These are phyloP conservation scores for Leccinum boreale DNA, from an alignment of 768 basidiomycete species.

Conservation along the genomic window DNA sequence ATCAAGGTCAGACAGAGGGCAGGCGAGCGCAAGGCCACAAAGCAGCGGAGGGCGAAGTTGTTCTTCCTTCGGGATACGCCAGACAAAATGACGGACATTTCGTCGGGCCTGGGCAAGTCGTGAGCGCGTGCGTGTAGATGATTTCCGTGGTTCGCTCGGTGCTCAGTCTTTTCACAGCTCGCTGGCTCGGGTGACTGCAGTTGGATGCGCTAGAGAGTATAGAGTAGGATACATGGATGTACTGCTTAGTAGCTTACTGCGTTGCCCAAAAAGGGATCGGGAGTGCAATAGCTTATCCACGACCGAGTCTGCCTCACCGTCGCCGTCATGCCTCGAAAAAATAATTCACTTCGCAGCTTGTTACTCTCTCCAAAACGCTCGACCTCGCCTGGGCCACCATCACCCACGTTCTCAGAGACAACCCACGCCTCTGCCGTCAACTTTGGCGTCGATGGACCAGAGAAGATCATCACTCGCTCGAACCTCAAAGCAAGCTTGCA, in stretches of 20 bases:
- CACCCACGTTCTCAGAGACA: conserved; percentile 79
- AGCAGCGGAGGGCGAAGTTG: conserved; percentile 72
- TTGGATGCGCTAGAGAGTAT: conserved; percentile 2
- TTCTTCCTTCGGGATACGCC: conserved; percentile 82
- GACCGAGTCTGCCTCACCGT: conserved; percentile 14
- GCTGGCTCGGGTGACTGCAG: not conserved
- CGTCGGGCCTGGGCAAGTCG: conserved; percentile 39
- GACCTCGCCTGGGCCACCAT: conserved; percentile 61
- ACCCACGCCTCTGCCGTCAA: conserved; percentile 77
- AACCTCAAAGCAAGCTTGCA: conserved; percentile 76
- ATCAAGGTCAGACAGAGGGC: conserved; percentile 75
- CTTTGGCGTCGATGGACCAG: conserved; percentile 70
- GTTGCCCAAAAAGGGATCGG: conserved; percentile 17
- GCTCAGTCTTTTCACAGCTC: conserved; percentile 8
- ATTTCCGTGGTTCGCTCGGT: not conserved
- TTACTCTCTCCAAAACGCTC: conserved; percentile 45
- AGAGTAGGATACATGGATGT: conserved; percentile 8
- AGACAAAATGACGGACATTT: conserved; percentile 79
- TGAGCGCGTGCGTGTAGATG: conserved; percentile 18
- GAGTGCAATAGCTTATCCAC: conserved; percentile 11
- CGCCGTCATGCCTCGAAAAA: conserved; percentile 43
- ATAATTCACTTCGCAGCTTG: conserved; percentile 57
- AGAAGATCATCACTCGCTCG: conserved; percentile 78
- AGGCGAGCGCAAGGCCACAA: conserved; percentile 42
- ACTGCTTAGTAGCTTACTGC: not conserved